Evolutionary conservation across 75 land plant species (phyloP).

Genomic region (Selaginella tamariscina): DNA sequence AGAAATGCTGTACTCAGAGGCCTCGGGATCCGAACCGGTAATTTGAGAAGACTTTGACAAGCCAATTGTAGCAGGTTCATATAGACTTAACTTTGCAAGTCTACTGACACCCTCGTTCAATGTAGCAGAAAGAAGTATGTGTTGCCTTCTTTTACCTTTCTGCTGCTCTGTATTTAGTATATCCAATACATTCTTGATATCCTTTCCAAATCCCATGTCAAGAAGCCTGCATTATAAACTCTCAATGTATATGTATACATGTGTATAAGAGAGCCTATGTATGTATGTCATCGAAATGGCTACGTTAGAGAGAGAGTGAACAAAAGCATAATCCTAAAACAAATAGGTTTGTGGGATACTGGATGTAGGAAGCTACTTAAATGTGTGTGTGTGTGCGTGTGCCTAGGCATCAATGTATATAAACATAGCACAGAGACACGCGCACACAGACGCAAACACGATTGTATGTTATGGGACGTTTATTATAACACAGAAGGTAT

Average conservation of each 20-base stretch:
- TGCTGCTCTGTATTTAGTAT: slow-evolving; percentile 36
- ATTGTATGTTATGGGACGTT: no score
- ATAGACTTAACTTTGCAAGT: slow-evolving; percentile 74
- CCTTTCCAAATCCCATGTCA: slow-evolving; percentile 89
- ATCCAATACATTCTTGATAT: slow-evolving; percentile 57
- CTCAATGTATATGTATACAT: no score
- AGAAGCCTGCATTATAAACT: slow-evolving; percentile 50
- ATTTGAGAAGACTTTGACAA: slow-evolving; percentile 14
- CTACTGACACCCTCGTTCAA: slow-evolving; percentile 80
- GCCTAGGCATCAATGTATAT: no score
- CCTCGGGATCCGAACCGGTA: background rate
- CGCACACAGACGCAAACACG: no score
- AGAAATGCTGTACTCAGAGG: slow-evolving; percentile 59
- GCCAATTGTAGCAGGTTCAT: slow-evolving; percentile 65
- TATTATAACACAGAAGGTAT: no score
- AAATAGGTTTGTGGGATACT: no score
- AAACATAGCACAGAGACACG: no score
- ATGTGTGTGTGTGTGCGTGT: no score
- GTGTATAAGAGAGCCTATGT: no score
- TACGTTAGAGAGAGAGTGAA: background rate
- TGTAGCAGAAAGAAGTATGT: slow-evolving; percentile 81
- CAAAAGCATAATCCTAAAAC: background rate
- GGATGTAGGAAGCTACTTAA: no score
- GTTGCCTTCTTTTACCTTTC: slow-evolving; percentile 40
- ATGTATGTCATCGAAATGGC: no score